Evolutionary conservation across 1,284 basidiomycete species (phyloP), one percentile per base, ranked within the genome.

Genomic region (Abortiporus biennis): DNA sequence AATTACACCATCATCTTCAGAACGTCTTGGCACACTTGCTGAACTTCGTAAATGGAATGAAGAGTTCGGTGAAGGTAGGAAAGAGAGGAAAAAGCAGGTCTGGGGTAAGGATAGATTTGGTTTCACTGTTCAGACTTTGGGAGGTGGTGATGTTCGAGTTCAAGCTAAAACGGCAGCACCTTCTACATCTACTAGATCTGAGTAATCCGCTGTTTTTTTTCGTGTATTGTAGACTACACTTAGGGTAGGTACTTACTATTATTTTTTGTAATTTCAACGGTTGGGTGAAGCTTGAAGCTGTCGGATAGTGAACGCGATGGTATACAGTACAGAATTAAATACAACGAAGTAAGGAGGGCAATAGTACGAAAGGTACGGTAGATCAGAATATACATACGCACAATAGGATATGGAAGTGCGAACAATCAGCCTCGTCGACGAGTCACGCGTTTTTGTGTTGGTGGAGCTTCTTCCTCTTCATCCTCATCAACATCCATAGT

Each of bases 11-110:
- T 90, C 86, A 0, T 84, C 82, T 1, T 90, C 87, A 3, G 92
- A 93, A 60, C 72, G 80, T 6, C 62, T 87, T 6, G 89, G 90
- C 32, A 86, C 77, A 37, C 73, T 94, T 31, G 68, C 84, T 2
- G 90, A 90, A 49, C 66, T 94, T 47, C 77, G 89, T 36, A 91
- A 85, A 63, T 95, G 91, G 91, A 92, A 93, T 47, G 85, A 92
- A 34, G 85, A 92, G 59, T 94, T 92, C 59, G 92, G 91, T 22
- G 90, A 93, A 56, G 86, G 85, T 4, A 68, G 75, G 23, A 76
- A 71, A 54, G 70, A 71, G 45, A 75, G 72, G 53, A 78, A 73
- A 45, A 68, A 72, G 54, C 73, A 77, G 51, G 78, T 84, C 33
- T 87, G 82, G 84, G 83, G 85, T 16, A 82, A 78, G 58, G 85